A percentile compares a stretch with the other conserved stretches of the same genome.
phyloP scores from a whole-genome alignment of 352 stramenopile genomes.

The Phytophthora rubi region DNA sequence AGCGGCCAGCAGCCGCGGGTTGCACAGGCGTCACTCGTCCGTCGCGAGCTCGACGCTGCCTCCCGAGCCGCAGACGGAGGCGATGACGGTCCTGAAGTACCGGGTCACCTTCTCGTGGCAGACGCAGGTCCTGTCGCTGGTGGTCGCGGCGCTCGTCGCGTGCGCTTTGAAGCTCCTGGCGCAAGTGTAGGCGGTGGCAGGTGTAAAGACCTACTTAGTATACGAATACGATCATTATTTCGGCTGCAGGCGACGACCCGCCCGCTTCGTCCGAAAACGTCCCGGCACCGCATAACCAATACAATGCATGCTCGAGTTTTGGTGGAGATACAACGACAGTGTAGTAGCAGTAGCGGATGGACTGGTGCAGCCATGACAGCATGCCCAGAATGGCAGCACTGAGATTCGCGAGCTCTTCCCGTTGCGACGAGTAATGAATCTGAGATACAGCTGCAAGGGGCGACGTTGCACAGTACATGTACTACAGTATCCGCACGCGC shows the following conservation, averaged over 20 bases:
- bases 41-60: not conserved
- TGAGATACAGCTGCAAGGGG: not conserved
- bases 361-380: not conserved
- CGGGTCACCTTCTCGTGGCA: constrained; percentile 27
- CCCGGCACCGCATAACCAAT: constrained; percentile 20
- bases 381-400: not conserved
- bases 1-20: constrained; percentile 13
- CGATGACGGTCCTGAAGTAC: constrained; percentile 16
- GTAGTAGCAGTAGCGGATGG: not conserved
- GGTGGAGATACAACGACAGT: constrained; percentile 1
- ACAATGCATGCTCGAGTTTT: constrained; percentile 27
- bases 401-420: not conserved
- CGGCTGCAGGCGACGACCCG: not conserved
- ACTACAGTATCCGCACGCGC: not conserved
- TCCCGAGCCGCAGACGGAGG: constrained; percentile 5
- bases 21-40: constrained; percentile 23
- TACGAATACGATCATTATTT: constrained; percentile 40
- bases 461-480: too few species aligned
- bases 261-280: constrained; percentile 9
- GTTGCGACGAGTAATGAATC: not conserved
- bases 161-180: constrained; percentile 24
- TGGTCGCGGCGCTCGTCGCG: constrained; percentile 25
- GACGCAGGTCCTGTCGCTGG: constrained; percentile 26
- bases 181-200: constrained; percentile 18
- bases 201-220: constrained; percentile 26